These are phyloP conservation scores for Trematosphaeria pertusa DNA, from an alignment of 2,329 filamentous ascomycete genomes.

Conservation along the genomic window DNA sequence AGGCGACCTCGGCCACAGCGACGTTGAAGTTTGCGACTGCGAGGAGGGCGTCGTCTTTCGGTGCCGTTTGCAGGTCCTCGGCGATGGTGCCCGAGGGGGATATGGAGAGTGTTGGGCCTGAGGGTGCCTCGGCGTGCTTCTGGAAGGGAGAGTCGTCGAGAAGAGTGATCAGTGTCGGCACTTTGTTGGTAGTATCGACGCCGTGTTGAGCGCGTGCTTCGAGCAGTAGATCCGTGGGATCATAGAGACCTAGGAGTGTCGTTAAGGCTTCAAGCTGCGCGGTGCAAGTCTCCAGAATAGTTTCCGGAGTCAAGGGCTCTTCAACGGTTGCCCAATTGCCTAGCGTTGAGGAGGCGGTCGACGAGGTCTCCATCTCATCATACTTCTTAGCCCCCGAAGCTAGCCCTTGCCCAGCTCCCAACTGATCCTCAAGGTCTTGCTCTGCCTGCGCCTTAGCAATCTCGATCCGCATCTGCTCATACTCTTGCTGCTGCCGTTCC, in stretches of 20 bases:
- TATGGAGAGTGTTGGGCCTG: constrained; percentile 44
- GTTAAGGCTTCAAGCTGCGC: constrained; percentile 63
- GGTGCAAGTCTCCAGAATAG: constrained; percentile 71
- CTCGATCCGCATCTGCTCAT: constrained; percentile 48
- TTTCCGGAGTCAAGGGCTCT: constrained; percentile 68
- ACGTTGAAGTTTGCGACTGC: constrained; percentile 64
- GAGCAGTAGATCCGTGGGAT: constrained; percentile 57
- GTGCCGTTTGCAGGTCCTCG: constrained; percentile 45
- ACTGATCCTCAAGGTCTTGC: constrained; percentile 30
- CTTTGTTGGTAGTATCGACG: constrained; percentile 59
- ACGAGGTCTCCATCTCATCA: constrained; percentile 33
- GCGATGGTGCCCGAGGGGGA: constrained; percentile 21
- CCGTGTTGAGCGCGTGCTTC: constrained; percentile 67
- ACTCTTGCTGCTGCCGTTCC: constrained; percentile 53
- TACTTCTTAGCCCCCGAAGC: constrained; percentile 8
- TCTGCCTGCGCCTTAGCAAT: constrained; percentile 38
- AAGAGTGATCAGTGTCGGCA: constrained; percentile 59
- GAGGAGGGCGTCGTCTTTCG: constrained; percentile 60
- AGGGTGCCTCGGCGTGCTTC: constrained; percentile 26
- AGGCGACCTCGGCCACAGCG: constrained; percentile 64
- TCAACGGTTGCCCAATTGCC: constrained; percentile 73
- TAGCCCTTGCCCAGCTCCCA: constrained; percentile 18
- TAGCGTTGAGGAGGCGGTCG: constrained; percentile 42
- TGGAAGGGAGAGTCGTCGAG: constrained; percentile 33
- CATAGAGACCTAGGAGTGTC: constrained; percentile 57